Evolutionary conservation across 169 alveolate species (phyloP).

Genomic region (Plasmodium billcollinsi): DNA sequence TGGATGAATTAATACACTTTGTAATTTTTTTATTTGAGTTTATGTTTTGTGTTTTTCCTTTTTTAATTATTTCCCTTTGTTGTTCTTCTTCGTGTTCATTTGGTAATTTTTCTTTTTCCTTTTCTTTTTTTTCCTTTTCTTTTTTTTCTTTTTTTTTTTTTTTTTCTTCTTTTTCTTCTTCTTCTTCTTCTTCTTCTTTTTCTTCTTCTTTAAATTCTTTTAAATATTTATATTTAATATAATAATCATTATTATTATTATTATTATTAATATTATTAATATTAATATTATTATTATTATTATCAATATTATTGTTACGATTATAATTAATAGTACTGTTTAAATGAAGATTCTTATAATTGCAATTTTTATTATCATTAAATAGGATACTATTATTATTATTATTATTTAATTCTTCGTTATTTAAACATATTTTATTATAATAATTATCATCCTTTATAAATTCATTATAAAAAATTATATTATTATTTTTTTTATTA

Average conservation of each 20-base stretch:
- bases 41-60: not conserved
- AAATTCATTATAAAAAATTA: not conserved
- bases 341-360: too few species aligned
- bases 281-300: not conserved
- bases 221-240: not conserved
- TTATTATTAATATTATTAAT: not conserved
- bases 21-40: not conserved
- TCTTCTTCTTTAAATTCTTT: not conserved
- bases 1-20: not conserved
- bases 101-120: not conserved
- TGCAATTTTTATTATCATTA: too few species aligned
- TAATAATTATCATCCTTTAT: constrained; percentile 17
- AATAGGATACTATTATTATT: constrained; percentile 1
- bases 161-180: too few species aligned
- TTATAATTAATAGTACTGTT: not conserved
- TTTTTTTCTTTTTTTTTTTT: not conserved
- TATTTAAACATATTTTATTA: not conserved
- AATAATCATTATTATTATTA: constrained; percentile 4
- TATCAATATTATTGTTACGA: not conserved
- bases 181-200: not conserved
- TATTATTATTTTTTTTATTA: constrained; percentile 20
- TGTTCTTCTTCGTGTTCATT: not conserved
- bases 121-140: not conserved
- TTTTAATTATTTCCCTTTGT: constrained; percentile 2
- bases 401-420: constrained; percentile 2